Evolutionary conservation across 768 basidiomycete genomes (phyloP), one percentile per base, ranked within the genome.

Genomic region (Mycena venus): DNA sequence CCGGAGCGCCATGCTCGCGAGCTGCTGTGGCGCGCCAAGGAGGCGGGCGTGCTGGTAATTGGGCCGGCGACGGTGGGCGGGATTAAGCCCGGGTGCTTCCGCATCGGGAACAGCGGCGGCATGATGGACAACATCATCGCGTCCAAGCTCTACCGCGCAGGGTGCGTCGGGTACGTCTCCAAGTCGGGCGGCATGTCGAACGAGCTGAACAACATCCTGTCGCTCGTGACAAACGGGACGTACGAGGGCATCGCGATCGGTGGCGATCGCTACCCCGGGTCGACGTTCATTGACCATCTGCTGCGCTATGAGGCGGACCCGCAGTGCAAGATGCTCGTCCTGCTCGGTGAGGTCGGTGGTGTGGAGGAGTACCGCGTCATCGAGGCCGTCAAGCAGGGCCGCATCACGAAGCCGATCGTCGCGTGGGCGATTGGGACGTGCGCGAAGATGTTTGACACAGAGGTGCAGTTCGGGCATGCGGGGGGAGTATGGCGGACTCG

Each of bases 81-180:
- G 81, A 98, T 99, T 89, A 99, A 99, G 90, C 97, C 98, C 70
- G 98, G 98, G 51, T 99, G 98, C 89, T 99, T 99, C 95, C 92
- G 97, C 85, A 99, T 99, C 80, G 98, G 98, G 80, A 99, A 99
- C 91, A 97, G 96, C 72, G 98, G 98, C 89, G 98, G 96, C 81
- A 99, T 99, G 98, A 98, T 99, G 97, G 98, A 99, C 89, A 99
- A 99, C 90, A 97, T 99, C 87, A 98, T 99, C 82, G 88, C 97
- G 9, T 98, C 96, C 75, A 99, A 99, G 89, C 94, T 99, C 75
- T 99, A 99, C 91, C 96, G 97, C 80, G 88, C 97, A 31, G 98
- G 98, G 69, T 96, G 97, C 15, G 95, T 99, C 79, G 98, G 97
- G 81, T 99, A 99, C 85, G 98, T 99, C 82, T 98, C 96, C 85